Evolutionary conservation across 2,329 filamentous ascomycete genomes (phyloP).

Genomic region (Dothideomycetes sp.): DNA sequence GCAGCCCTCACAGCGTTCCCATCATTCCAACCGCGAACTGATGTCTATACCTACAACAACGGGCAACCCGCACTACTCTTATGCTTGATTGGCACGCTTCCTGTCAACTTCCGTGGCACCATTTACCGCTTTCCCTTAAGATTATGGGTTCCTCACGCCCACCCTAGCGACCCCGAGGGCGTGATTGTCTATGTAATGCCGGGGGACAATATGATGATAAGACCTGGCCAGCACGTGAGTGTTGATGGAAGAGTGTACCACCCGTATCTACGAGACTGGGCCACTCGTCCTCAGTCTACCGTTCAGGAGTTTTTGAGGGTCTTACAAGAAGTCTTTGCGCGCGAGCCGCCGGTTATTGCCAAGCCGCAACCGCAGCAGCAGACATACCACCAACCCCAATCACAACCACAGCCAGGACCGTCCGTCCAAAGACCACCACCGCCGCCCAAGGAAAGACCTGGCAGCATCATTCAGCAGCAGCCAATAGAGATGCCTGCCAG

Average conservation of each 20-base stretch:
- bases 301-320: slow-evolving; percentile 74
- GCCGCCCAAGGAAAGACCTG: slow-evolving; percentile 24
- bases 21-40: slow-evolving; percentile 72
- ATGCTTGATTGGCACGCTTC: slow-evolving; percentile 75
- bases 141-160: slow-evolving; percentile 86
- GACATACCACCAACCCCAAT: slow-evolving; percentile 42
- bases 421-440: slow-evolving; percentile 21
- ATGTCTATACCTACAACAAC: slow-evolving; percentile 92
- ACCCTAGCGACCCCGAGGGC: slow-evolving; percentile 71
- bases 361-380: slow-evolving; percentile 45
- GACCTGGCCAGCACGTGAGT: slow-evolving; percentile 90
- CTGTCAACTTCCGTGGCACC: slow-evolving; percentile 80
- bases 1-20: slow-evolving; percentile 70
- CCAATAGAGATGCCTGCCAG: slow-evolving; percentile 11
- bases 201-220: slow-evolving; percentile 75
- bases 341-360: slow-evolving; percentile 84
- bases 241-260: slow-evolving; percentile 90
- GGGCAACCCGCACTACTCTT: slow-evolving; percentile 78
- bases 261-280: slow-evolving; percentile 86
- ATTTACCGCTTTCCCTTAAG: slow-evolving; percentile 86
- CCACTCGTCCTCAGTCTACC: slow-evolving; percentile 79
- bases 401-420: slow-evolving; percentile 60
- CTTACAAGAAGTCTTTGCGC: slow-evolving; percentile 77
- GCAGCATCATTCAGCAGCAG: slow-evolving; percentile 13
- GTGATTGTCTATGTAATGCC: slow-evolving; percentile 85